Conservation (phyloP, 305 asterid genomes). For the Fraxinus albicans region DNA sequence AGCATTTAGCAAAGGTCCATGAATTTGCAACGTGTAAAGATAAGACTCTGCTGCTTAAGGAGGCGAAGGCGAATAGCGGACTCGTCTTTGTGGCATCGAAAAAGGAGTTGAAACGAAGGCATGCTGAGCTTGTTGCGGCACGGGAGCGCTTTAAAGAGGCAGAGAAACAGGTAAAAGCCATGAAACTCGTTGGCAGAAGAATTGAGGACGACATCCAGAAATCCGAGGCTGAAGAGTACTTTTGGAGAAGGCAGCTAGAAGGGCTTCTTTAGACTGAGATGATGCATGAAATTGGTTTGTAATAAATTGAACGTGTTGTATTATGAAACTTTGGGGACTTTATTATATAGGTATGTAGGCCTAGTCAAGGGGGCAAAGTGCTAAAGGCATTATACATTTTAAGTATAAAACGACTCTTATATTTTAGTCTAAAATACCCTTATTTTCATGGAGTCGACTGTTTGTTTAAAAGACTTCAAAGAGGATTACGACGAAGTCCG, state of each 20-base stretch:
- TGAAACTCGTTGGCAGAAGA: slow-evolving; percentile 29
- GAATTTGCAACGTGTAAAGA: slow-evolving; percentile 25
- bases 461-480: not conserved
- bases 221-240: slow-evolving; percentile 32
- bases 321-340: not conserved
- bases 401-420: not conserved
- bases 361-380: not conserved
- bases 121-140: slow-evolving; percentile 34
- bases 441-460: not conserved
- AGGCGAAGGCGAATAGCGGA: slow-evolving; percentile 19
- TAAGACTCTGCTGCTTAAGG: slow-evolving; percentile 17
- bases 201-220: slow-evolving; percentile 30
- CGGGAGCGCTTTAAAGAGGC: slow-evolving; percentile 33
- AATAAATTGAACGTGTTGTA: not conserved
- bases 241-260: slow-evolving; percentile 38
- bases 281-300: not conserved
- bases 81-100: slow-evolving; percentile 24
- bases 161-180: slow-evolving; percentile 30
- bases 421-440: not conserved
- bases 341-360: not conserved
- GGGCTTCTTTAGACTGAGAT: slow-evolving; percentile 26
- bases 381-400: not conserved
- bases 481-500: not conserved
- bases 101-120: slow-evolving; percentile 32
- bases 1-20: slow-evolving; percentile 28